Base-by-base conservation (phyloP, 257 asterid genomes). In the Lycium barbarum region DNA sequence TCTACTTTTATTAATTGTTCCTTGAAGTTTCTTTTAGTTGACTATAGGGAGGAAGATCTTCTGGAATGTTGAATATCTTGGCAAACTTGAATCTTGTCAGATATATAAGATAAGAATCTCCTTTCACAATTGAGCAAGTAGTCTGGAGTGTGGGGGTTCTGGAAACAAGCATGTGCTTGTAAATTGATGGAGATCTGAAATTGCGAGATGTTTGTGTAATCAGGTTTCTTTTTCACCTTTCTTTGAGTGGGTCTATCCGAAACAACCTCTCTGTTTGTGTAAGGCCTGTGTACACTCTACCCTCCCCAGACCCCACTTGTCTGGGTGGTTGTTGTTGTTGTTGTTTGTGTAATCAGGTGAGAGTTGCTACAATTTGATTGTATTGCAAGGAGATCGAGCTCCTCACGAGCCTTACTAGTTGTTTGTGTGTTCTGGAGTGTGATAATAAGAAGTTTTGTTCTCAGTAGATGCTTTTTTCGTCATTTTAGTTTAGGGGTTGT, bases 1-100 rank as follows among this genome's bases (percentile, higher is more conserved):
- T 18, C 26, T 14, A 9, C 3, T 67, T 49, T 43, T 12, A 3
- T 76, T 51, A 14, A 13, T 76, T 49, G 53, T 33, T 14, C 65
- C 5, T 76, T 2, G 82, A 78, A 26, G 49, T 51, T 78, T 78
- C 65, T 78, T 78, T 78, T 78, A 26, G 82, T 78, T 78, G 82
- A 78, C 65, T 26, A 53, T 78, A 78, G 82, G 40, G 14, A 53
- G 26, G 53, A 53, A 33, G 45, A 53, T 33, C 22, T 26, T 78
- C 13, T 3, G 47, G 49, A 78, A 15, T 7, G 5, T 53, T 78
- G 65, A 53, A 53, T 74, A 26, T 74, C 35, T n/a, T 71, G 11
- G 45, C 17, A 72, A 26, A 47, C 45, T 26, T 45, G 49, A 33
- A 78, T 22, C 49, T 78, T 22, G 33, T 78, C 9, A 55, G 65